These are phyloP conservation scores for Pulicaria dysenterica DNA, from an alignment of 129 eudicot genomes.

Conservation along the genomic window DNA sequence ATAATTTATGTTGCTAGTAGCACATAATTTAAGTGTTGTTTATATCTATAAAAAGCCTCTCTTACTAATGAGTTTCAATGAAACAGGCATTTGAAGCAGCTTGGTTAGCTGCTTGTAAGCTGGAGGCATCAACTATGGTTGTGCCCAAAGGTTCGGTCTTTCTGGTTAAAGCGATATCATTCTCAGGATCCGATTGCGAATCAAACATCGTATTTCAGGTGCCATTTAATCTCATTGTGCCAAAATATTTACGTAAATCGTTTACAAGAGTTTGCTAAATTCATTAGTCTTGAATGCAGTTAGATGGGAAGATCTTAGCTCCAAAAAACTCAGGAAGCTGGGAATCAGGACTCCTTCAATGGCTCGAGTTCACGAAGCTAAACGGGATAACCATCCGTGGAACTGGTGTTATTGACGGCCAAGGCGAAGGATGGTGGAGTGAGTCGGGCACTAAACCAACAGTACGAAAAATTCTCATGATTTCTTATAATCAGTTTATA, in stretches of 20 bases:
- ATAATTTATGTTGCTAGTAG: too few species aligned
- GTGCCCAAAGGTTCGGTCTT: slow-evolving; percentile 67
- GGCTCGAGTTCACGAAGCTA: slow-evolving; percentile 56
- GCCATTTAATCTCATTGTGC: slow-evolving; percentile 1
- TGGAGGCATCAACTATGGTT: slow-evolving; percentile 53
- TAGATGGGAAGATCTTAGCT: slow-evolving; percentile 64
- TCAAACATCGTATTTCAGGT: slow-evolving; percentile 65
- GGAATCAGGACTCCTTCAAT: slow-evolving; percentile 55
- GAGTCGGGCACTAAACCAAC: slow-evolving; percentile 58
- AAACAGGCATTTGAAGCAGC: slow-evolving; percentile 71
- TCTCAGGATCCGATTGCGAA: slow-evolving; percentile 54
- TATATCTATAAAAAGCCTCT: not conserved
- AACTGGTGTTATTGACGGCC: slow-evolving; percentile 64
- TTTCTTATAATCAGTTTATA: too few species aligned
- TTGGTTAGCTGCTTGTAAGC: slow-evolving; percentile 72
- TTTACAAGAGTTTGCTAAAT: not conserved
- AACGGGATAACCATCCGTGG: slow-evolving; percentile 63
- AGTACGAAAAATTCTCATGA: slow-evolving; percentile 25
- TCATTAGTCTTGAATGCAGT: slow-evolving; percentile 25
- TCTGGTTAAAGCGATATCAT: slow-evolving; percentile 54
- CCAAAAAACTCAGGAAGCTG: slow-evolving; percentile 44
- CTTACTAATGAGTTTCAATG: not conserved
- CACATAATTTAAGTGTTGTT: not conserved
- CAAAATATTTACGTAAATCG: not conserved
- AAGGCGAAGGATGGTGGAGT: slow-evolving; percentile 78